Base-by-base conservation (phyloP, 2,329 filamentous ascomycete species). In the Pseudogymnoascus sp. region DNA sequence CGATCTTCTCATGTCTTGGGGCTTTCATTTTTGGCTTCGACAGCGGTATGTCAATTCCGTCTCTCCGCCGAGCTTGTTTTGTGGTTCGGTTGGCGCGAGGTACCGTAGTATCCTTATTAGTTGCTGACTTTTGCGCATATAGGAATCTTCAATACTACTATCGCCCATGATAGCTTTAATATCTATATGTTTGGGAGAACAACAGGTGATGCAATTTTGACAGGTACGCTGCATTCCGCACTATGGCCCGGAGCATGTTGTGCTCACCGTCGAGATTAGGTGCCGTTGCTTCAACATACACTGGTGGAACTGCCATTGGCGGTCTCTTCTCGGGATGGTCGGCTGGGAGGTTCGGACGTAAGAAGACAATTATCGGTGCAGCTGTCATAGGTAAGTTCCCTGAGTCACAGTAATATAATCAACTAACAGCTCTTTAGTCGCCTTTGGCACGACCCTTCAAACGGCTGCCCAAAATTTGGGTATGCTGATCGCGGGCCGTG, bases 61-160 rank as follows among this genome's bases (percentile, higher is more conserved):
- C 49, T 33, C 49, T 16, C 45, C 2, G 25, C 4, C 45, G 6
- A 7, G 41, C 19, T 9, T n/a, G 45, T 19, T 14, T 19, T 30
- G 45, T 30, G 4, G 12, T 11, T 49, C 2, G 8, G 14, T 5
- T 52, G n/a, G 5, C 8, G 42, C 12, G 12, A 7, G 25, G 45
- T 30, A 19, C 49, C n/a, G 19, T 33, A 7, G 42, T 16, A 28
- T 28, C 14, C 23, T 30, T 33, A 55, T 33, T 33, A 12, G 5
- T 12, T 55, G 49, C 49, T 19, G n/a, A 33, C 49, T 19, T 5
- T 55, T 55, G 4, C 8, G 2, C 49, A 19, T 12, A 19, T 19
- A 55, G 49, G 72, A 11, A 73, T 74, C 25, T 72, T 75, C 38
- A 72, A 70, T 7, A 73, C 72, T 11, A 74, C 70, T 0, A 67